Evolutionary conservation across 2,329 filamentous ascomycete species (phyloP), one percentile per base, ranked within the genome.

Genomic region (Ceratocystis lukuohia): DNA sequence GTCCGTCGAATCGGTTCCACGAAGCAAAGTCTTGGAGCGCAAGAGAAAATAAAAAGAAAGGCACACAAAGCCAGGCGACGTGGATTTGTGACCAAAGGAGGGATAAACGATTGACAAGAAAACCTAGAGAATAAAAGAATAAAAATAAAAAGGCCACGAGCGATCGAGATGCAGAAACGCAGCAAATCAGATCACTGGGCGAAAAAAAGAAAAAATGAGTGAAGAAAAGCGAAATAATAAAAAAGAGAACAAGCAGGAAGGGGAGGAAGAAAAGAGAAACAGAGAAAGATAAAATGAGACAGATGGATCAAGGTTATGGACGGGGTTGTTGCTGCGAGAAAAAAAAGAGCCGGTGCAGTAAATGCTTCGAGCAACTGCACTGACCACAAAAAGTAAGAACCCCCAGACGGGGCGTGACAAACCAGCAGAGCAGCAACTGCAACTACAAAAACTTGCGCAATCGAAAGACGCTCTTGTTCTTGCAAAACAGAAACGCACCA

Each of bases 141-240:
- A 70, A 70, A 25, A 53, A 25, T 20, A 25, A 25, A 28, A 28
- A 25, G 10, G 20, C 20, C 25, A 25, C 37, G 25, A 20, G 48
- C 20, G 48, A 15, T 5, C 48, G 48, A 53, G 12, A 53, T 53
- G 48, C 48, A 53, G 8, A 28, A 53, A 53, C 20, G 2, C 20
- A 28, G 48, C 48, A 25, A 10, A 25, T 53, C 48, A 6, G 48
- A 53, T 53, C 48, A n/a, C 25, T 28, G 48, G 20, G 48, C 48
- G 20, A 70, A 70, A 68, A 71, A 70, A 70, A 61, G 17, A 28
- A 20, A 65, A 28, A 65, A 44, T 45, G 45, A 44, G 46, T 46
- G 15, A 37, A 48, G 61, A 65, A 64, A 70, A 64, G 10, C 22
- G n/a, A 46, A 71, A 72, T 72, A 69, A 72, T 70, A 70, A 70